Conservation (phyloP, 768 basidiomycete genomes). For the Chalciporus chontae region DNA sequence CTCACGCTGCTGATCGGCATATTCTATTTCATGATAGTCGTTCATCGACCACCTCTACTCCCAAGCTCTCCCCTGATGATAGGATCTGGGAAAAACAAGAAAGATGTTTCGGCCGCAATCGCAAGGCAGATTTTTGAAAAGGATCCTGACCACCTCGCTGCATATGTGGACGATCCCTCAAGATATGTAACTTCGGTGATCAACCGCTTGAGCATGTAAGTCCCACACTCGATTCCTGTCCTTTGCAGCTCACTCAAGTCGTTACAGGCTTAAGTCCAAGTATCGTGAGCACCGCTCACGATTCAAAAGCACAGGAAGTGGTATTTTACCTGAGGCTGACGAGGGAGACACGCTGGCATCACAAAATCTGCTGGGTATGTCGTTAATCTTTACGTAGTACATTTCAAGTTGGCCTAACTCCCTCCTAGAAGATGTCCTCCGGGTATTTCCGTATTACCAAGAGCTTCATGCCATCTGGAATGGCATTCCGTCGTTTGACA, state of each 20-base stretch:
- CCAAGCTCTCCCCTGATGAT: neutral
- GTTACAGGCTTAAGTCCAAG: constrained; percentile 1
- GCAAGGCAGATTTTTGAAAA: constrained; percentile 1
- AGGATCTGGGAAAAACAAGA: constrained; percentile 7
- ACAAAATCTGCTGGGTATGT: constrained; percentile 1
- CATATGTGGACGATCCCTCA: neutral
- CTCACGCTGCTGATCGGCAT: no score
- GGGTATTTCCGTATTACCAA: constrained; percentile 5
- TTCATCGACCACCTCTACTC: no score
- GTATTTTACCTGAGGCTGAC: neutral
- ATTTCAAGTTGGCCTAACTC: neutral
- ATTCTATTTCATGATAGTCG: no score
- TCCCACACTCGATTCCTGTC: neutral
- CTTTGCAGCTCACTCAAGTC: neutral
- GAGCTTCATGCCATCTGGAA: constrained; percentile 7
- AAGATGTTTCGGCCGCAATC: neutral
- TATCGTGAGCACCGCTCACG: neutral
- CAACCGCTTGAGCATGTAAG: neutral
- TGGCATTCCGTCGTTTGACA: constrained; percentile 3
- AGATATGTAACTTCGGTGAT: neutral
- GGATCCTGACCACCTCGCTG: neutral
- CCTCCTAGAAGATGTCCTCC: constrained; percentile 1
- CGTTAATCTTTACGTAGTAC: neutral
- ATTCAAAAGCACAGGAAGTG: constrained; percentile 1
- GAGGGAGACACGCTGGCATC: neutral